Base-by-base conservation (phyloP, 108 stramenopile genomes). In the Licmophora abbreviata region DNA sequence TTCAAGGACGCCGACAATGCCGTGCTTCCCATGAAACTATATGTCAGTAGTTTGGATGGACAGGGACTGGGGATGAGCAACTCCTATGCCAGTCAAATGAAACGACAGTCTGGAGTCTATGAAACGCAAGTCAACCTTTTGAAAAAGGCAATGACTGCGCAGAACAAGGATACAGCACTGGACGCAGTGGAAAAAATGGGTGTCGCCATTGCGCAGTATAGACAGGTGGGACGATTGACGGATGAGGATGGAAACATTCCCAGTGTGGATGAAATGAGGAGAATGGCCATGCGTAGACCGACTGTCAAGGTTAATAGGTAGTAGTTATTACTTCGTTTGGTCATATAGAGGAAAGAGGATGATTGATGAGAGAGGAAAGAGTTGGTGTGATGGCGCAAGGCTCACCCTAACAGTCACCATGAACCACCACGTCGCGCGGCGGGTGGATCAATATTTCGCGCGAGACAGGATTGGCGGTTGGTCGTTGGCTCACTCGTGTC, bases 161-260 rank as follows among this genome's bases (percentile, higher is more conserved):
- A 79, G 63, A 84, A 92, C 63, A 61, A 50, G 22, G 58, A 59
- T 3, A 68, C 71, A 51, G 47, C 54, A 23, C 67, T 66, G 18
- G 44, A 38, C 0, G 91, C 91, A 8, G 46, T 92, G 24, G 76
- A 81, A 48, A 56, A 62, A 15, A 71, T 92, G 67, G 59, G 76
- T 1, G 62, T 59, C 31, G 79, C 84, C 1, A 29, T 92, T 50
- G 29, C 61, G 15, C 27, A 54, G 15, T 92, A 88, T 59, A 53
- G 91, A 50, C 69, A 68, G 0, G 40, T 40, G 17, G 86, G 86
- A 26, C 64, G 51, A 42, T 60, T 91, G 15, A 36, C 76, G 34
- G 86, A 82, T 43, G 81, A 79, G 0, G 91, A 92, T 56, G 86
- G 85, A 15, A 82, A 92, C 52, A 88, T 88, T 48, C 91, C 90